Evolutionary conservation across 2,329 filamentous ascomycete species (phyloP).

Genomic region (Xylariaceae sp.): DNA sequence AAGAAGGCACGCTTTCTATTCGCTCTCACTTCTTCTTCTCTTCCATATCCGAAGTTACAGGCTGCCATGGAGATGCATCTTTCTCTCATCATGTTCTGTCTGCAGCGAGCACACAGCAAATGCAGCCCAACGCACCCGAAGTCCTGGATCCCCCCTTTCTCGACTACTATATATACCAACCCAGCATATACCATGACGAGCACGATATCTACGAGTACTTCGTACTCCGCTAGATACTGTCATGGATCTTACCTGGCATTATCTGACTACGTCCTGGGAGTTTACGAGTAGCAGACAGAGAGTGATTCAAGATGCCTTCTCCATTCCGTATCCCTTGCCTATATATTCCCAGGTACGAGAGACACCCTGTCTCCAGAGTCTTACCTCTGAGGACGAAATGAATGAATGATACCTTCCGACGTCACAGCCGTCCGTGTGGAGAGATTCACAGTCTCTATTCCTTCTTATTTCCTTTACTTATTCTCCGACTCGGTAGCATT

Average conservation of each 20-base stretch:
- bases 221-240: background rate
- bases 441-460: too few relatives aligned
- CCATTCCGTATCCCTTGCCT: background rate
- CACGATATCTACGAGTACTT: background rate
- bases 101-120: conserved; percentile 6
- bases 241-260: too few relatives aligned
- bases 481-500: conserved; percentile 12
- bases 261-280: too few relatives aligned
- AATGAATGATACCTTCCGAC: background rate
- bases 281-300: background rate
- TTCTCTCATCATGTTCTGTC: background rate
- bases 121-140: conserved; percentile 13
- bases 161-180: background rate
- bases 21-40: background rate
- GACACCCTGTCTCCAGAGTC: background rate
- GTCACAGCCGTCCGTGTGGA: background rate
- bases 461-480: background rate
- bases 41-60: background rate
- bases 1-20: background rate
- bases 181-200: background rate
- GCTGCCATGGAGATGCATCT: conserved; percentile 7
- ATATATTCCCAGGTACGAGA: background rate
- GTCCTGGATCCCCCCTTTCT: conserved; percentile 13
- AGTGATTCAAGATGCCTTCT: background rate
- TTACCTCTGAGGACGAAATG: background rate